Percentiles rank a stretch among this genome's conserved stretches.
Conservation (phyloP, 306 rosid species). For the Acacia melanoxylon region DNA sequence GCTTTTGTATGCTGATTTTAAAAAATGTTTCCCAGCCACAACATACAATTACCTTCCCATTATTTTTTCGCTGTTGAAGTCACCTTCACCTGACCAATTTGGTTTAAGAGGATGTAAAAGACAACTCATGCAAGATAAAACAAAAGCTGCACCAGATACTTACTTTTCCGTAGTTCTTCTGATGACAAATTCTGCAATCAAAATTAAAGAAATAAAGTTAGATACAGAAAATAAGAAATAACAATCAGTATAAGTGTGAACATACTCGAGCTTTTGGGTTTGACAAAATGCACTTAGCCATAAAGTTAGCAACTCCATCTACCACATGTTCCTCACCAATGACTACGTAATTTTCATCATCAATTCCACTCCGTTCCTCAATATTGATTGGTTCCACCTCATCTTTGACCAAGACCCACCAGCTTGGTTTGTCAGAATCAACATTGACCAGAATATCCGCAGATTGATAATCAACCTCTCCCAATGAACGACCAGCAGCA, state of each 20-base stretch:
- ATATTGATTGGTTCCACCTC: slow-evolving; percentile 58
- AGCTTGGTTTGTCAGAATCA: slow-evolving; percentile 66
- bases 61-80: slow-evolving; percentile 57
- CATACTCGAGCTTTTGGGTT: slow-evolving; percentile 77
- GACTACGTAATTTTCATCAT: slow-evolving; percentile 73
- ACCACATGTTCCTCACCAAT: slow-evolving; percentile 87
- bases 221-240: slow-evolving; percentile 18
- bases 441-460: slow-evolving; percentile 82
- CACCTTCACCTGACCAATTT: slow-evolving; percentile 31
- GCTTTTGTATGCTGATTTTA: background rate
- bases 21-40: background rate
- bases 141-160: slow-evolving; percentile 28
- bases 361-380: slow-evolving; percentile 89
- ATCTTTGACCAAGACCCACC: slow-evolving; percentile 97
- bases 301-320: slow-evolving; percentile 90
- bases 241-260: background rate
- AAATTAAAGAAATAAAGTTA: slow-evolving; percentile 26
- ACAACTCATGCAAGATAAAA: background rate
- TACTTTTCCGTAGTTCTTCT: slow-evolving; percentile 81
- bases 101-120: too few relatives aligned
- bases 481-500: slow-evolving; percentile 22
- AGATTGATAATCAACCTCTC: slow-evolving; percentile 61
- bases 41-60: slow-evolving; percentile 56
- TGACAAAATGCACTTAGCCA: slow-evolving; percentile 86
- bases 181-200: slow-evolving; percentile 79